Conservation (phyloP, 257 asterid species). For the Penstemon barbatus region DNA sequence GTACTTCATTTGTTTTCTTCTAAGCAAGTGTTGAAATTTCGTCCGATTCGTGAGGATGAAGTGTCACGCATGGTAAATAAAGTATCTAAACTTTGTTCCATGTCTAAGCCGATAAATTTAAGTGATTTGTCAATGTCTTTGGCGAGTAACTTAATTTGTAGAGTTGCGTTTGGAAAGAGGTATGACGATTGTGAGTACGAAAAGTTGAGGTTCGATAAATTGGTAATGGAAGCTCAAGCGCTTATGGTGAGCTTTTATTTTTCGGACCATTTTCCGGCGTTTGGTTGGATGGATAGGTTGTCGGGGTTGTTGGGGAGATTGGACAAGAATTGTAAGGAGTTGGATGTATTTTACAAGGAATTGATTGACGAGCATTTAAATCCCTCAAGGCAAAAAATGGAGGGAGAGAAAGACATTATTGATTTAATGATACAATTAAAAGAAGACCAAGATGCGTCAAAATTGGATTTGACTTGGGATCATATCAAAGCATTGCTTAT, state of each 20-base stretch:
- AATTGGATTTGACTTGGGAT: conserved; percentile 30
- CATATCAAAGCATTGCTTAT: conserved; percentile 50
- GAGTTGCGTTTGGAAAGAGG: conserved; percentile 43
- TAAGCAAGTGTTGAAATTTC: conserved; percentile 31
- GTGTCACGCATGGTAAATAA: conserved; percentile 22
- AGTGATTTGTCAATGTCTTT: conserved; percentile 31
- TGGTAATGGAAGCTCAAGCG: conserved; percentile 36
- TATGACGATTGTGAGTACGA: conserved; percentile 36
- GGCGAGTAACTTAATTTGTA: conserved; percentile 38
- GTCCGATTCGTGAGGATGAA: conserved; percentile 34
- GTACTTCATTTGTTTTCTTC: conserved; percentile 30
- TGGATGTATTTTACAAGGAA: conserved; percentile 38
- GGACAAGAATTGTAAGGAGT: conserved; percentile 22
- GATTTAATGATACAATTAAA: conserved; percentile 43
- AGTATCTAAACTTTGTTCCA: background rate
- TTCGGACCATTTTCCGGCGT: conserved; percentile 36
- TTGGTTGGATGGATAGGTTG: conserved; percentile 40
- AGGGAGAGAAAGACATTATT: conserved; percentile 29
- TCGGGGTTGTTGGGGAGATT: conserved; percentile 30
- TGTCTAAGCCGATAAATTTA: conserved; percentile 7
- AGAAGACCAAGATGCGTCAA: conserved; percentile 4
- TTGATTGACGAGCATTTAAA: conserved; percentile 42
- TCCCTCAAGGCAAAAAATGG: background rate
- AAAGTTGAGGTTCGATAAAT: conserved; percentile 31
- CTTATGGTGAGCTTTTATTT: conserved; percentile 40